Percentiles rank a stretch among this genome's conserved stretches.
Conservation (phyloP, 148 eudicot species). For the Rhododendron williamsianum region DNA sequence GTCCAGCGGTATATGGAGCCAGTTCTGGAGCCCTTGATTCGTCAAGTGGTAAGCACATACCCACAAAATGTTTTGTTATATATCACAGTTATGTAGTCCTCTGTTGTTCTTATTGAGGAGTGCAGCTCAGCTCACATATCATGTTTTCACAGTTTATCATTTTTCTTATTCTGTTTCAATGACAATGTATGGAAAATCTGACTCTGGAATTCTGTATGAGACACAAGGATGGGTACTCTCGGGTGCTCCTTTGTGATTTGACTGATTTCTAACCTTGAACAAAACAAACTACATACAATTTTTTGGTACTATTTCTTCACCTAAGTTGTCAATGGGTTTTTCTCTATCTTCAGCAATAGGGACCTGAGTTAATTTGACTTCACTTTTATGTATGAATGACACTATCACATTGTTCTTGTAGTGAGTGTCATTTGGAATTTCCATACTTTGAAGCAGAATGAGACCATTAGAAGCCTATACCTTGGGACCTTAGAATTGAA, state of each 20-base stretch:
- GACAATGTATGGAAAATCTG: neutral
- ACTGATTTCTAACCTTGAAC: neutral
- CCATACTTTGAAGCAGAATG: neutral
- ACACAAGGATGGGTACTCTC: neutral
- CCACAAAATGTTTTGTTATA: neutral
- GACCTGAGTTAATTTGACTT: neutral
- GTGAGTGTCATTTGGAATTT: neutral
- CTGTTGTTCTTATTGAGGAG: neutral
- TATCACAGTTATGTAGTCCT: neutral
- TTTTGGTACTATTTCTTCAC: neutral
- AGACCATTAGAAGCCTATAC: neutral
- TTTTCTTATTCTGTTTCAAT: neutral
- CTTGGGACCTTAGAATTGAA: neutral
- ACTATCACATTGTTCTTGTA: neutral
- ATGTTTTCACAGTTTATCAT: neutral
- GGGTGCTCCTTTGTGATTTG: neutral
- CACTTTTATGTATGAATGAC: no score
- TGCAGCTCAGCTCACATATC: neutral
- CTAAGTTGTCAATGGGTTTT: neutral
- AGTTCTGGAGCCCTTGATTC: conserved; percentile 47
- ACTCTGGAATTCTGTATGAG: neutral
- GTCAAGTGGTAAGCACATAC: conserved; percentile 56
- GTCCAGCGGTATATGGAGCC: conserved; percentile 49
- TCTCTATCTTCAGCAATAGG: neutral
- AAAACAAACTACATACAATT: neutral